Conservation (phyloP, 768 basidiomycete genomes). For the Lactifluus hygrophoroides region DNA sequence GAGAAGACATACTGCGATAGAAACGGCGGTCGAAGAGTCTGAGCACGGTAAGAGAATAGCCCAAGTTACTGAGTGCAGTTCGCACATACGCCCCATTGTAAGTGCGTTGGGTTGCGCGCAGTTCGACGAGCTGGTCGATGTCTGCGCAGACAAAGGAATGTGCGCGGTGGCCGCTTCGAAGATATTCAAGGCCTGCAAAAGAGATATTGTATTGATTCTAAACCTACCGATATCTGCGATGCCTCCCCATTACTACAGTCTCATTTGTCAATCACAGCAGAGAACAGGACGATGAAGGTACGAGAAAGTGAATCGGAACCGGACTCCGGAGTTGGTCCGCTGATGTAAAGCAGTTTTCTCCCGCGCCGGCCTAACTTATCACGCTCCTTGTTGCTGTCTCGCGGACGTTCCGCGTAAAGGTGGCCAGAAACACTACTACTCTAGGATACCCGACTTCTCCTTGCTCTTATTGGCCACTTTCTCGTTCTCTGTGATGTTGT, state of each 20-base stretch:
- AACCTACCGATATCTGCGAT: slow-evolving; percentile 8
- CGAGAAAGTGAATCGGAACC: too few species aligned
- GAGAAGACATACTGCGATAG: slow-evolving; percentile 49
- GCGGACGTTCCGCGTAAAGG: background rate
- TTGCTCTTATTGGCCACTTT: background rate
- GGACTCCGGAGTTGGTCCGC: too few species aligned
- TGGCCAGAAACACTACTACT: background rate
- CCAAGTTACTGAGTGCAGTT: slow-evolving; percentile 64
- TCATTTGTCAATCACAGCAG: too few species aligned
- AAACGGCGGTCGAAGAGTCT: slow-evolving; percentile 74
- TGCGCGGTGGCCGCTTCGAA: slow-evolving; percentile 28
- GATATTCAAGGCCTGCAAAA: background rate
- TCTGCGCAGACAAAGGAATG: slow-evolving; percentile 29
- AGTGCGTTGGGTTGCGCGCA: slow-evolving; percentile 73
- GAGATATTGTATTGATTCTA: background rate
- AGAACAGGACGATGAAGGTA: background rate
- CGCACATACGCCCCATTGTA: slow-evolving; percentile 78
- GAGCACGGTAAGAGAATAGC: slow-evolving; percentile 64
- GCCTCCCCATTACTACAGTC: background rate
- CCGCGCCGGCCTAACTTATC: too few species aligned
- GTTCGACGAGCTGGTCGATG: slow-evolving; percentile 42
- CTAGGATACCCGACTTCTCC: background rate
- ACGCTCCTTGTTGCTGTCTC: background rate
- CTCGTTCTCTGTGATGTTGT: slow-evolving; percentile 2
- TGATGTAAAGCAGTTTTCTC: too few species aligned